Evolutionary conservation across 2,329 filamentous ascomycete species (phyloP).

Genomic region (Talaromyces sp.): DNA sequence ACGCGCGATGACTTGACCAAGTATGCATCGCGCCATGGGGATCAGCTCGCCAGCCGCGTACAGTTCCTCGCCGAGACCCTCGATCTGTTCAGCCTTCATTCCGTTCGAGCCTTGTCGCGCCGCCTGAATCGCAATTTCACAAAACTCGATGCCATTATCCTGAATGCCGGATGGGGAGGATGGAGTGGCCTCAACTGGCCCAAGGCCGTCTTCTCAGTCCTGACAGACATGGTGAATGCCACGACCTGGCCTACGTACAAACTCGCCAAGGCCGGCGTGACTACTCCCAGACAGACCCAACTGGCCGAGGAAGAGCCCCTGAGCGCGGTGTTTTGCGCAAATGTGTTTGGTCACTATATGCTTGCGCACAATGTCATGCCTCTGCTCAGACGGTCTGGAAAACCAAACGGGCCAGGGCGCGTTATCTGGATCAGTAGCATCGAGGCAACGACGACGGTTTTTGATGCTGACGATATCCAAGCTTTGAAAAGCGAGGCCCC

Average conservation of each 20-base stretch:
- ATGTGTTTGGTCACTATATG: slow-evolving; percentile 93
- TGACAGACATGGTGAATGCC: slow-evolving; percentile 62
- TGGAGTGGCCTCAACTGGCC: slow-evolving; percentile 76
- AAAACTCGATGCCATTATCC: slow-evolving; percentile 71
- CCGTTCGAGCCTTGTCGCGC: slow-evolving; percentile 51
- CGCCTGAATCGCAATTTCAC: slow-evolving; percentile 52
- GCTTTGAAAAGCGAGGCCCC: slow-evolving; percentile 58
- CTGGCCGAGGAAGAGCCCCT: slow-evolving; percentile 53
- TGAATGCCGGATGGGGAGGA: slow-evolving; percentile 85
- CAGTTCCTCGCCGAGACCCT: slow-evolving; percentile 53
- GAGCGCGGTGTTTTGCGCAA: slow-evolving; percentile 82
- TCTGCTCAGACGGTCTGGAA: slow-evolving; percentile 55
- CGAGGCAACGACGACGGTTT: slow-evolving; percentile 57
- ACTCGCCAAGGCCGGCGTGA: slow-evolving; percentile 53
- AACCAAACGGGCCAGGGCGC: slow-evolving; percentile 50
- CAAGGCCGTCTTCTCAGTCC: slow-evolving; percentile 50
- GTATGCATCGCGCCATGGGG: slow-evolving; percentile 52
- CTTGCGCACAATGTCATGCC: slow-evolving; percentile 76
- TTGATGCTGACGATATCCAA: slow-evolving; percentile 71
- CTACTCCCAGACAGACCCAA: slow-evolving; percentile 51
- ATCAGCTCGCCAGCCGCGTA: slow-evolving; percentile 40
- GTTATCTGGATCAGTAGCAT: slow-evolving; percentile 86
- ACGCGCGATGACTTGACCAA: slow-evolving; percentile 15
- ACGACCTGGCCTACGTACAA: slow-evolving; percentile 78
- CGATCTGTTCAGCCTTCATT: slow-evolving; percentile 54